Evolutionary conservation across 2,329 filamentous ascomycete species (phyloP).

Genomic region (Corinectria fuckeliana): DNA sequence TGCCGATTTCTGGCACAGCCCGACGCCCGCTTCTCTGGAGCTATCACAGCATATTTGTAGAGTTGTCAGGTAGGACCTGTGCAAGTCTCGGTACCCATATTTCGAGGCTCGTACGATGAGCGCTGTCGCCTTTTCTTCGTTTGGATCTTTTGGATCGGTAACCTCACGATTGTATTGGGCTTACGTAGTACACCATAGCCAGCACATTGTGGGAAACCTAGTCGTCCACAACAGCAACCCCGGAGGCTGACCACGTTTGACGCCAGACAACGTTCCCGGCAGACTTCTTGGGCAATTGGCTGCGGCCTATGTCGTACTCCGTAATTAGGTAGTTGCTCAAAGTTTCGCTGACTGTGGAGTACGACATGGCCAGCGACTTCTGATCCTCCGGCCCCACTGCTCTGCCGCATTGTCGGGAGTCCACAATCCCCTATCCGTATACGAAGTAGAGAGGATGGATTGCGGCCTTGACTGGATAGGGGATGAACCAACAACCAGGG

Average conservation of each 20-base stretch:
- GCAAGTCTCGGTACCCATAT: not conserved
- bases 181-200: not conserved
- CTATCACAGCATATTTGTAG: not conserved
- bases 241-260: not conserved
- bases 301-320: no score
- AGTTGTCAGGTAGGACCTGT: slow-evolving; percentile 1
- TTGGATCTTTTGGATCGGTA: slow-evolving; percentile 1
- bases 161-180: not conserved
- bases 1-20: not conserved
- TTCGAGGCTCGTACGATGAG: not conserved
- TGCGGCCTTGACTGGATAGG: not conserved
- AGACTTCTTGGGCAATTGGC: not conserved
- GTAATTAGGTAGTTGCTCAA: slow-evolving; percentile 14
- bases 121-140: slow-evolving; percentile 1
- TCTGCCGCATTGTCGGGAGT: slow-evolving; percentile 16
- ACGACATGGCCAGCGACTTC: slow-evolving; percentile 14
- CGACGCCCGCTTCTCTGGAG: slow-evolving; percentile 4
- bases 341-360: slow-evolving; percentile 22
- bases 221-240: not conserved
- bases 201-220: not conserved
- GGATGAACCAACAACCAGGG: not conserved
- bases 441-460: not conserved
- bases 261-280: not conserved
- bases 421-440: not conserved
- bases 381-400: slow-evolving; percentile 6